Evolutionary conservation across 23 red algal genomes (phyloP), one percentile per base, ranked within the genome.

Genomic region (Gracilaria domingensis): DNA sequence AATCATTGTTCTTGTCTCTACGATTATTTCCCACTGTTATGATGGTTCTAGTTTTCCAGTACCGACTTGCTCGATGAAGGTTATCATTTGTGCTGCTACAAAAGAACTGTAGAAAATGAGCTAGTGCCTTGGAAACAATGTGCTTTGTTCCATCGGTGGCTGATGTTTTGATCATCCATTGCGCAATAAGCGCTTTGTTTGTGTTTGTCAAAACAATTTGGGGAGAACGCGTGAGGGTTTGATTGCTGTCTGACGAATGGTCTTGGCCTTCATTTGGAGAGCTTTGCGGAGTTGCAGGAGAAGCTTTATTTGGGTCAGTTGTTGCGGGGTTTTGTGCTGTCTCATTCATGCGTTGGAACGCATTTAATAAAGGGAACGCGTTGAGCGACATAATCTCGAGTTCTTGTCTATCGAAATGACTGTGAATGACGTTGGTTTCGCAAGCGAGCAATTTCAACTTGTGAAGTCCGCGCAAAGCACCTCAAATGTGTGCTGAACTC

Each of bases 181-280:
- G 8, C 2, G 62, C 62, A 18, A 67, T 35, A 12, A 14, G 28
- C 20, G 62, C 62, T 35, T 67, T 67, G 16, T 67, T 67, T 33
- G 62, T 67, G 62, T 67, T 67, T 35, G 62, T 67, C 1, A 67
- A 25, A 4, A 67, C 62, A 67, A 33, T 2, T 32, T 67, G 62
- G 62, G 14, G 6, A 6, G 32, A 34, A 2, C 62, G 62, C 9
- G 51, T 55, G 14, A 16, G 17, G 1, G 6, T 55, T 8, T 55
- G 9, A 16, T 20, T 55, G 11, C 1, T 55, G 51, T 55, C 14
- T 55, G 51, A 45, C n/a, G n/a, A n/a, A 8, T 5, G 5, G 5
- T 5, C n/a, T n/a, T n/a, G n/a, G n/a, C 7, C 12, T 48, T 48
- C 7, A 5, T 5, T 48, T 5, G 51, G 11, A 20, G 51, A 2